phyloP scores from a whole-genome alignment of 805 yeast genomes.

The Wickerhamomyces sydowiorum region DNA sequence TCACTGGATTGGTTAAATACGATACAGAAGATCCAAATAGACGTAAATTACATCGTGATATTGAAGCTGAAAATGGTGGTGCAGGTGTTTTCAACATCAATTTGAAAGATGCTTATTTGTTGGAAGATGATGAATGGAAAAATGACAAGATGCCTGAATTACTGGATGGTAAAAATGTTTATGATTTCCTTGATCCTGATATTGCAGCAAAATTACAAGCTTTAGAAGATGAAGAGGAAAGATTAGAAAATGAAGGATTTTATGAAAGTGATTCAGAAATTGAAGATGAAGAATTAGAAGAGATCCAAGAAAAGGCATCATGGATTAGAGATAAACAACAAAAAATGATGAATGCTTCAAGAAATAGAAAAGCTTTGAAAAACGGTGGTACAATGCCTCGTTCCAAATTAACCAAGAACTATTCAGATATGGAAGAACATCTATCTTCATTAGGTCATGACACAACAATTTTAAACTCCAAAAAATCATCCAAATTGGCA shows the following conservation, averaged over 20 bases:
- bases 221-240: constrained; percentile 95
- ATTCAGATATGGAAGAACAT: constrained; percentile 79
- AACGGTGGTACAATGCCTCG: constrained; percentile 87
- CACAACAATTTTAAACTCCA: constrained; percentile 55
- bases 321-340: constrained; percentile 97
- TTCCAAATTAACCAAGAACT: constrained; percentile 74
- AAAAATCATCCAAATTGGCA: constrained; percentile 34
- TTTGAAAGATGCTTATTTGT: constrained; percentile 82
- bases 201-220: constrained; percentile 91
- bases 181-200: constrained; percentile 95
- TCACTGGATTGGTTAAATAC: constrained; percentile 53
- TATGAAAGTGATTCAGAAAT: constrained; percentile 79
- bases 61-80: constrained; percentile 95
- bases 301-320: constrained; percentile 76
- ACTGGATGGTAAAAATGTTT: constrained; percentile 92
- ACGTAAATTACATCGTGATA: constrained; percentile 75
- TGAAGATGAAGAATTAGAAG: constrained; percentile 63
- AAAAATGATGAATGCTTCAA: constrained; percentile 83
- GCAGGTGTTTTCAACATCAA: constrained; percentile 97
- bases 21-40: constrained; percentile 79
- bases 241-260: constrained; percentile 89
- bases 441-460: constrained; percentile 90
- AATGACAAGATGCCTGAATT: constrained; percentile 96
- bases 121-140: constrained; percentile 98
- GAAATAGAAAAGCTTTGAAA: constrained; percentile 81